A percentile compares a stretch with the other conserved stretches of the same genome.
Evolutionary conservation across 345 rosid species (phyloP).

Genomic region (Lenwebbia sp.): DNA sequence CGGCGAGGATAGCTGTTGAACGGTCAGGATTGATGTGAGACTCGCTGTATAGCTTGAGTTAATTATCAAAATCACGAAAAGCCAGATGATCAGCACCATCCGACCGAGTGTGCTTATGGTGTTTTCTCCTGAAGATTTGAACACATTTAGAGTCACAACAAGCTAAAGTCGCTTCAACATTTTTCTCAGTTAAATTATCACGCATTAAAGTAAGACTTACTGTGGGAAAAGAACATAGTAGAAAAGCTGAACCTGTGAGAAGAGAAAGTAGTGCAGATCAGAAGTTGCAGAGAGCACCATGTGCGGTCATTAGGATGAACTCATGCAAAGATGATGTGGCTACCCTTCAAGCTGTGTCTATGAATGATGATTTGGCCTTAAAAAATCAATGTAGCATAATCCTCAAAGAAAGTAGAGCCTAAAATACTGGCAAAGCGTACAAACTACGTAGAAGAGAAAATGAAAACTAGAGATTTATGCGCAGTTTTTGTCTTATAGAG

Average conservation of each 20-base stretch:
- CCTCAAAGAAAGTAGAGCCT: not conserved
- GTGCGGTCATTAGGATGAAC: not conserved
- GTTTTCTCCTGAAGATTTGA: conserved; percentile 64
- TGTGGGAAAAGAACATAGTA: conserved; percentile 79
- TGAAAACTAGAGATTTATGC: not conserved
- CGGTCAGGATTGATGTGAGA: conserved; percentile 85
- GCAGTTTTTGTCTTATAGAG: not conserved
- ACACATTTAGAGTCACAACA: not conserved
- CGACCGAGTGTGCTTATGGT: conserved; percentile 81
- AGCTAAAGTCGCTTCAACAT: not conserved
- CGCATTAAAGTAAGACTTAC: conserved; percentile 35
- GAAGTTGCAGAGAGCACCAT: not conserved
- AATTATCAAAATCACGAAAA: conserved; percentile 75
- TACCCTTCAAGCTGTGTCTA: not conserved
- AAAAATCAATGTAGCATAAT: not conserved
- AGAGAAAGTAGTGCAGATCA: not conserved
- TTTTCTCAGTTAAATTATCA: not conserved
- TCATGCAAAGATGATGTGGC: not conserved
- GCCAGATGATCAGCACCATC: conserved; percentile 72
- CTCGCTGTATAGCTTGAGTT: conserved; percentile 97
- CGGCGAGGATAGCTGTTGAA: conserved; percentile 83
- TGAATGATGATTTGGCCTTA: not conserved
- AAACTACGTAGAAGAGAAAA: not conserved
- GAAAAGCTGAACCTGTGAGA: conserved; percentile 81
- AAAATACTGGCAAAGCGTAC: not conserved